phyloP scores from a whole-genome alignment of 1,284 basidiomycete genomes.

The Clitocybe nebularis region DNA sequence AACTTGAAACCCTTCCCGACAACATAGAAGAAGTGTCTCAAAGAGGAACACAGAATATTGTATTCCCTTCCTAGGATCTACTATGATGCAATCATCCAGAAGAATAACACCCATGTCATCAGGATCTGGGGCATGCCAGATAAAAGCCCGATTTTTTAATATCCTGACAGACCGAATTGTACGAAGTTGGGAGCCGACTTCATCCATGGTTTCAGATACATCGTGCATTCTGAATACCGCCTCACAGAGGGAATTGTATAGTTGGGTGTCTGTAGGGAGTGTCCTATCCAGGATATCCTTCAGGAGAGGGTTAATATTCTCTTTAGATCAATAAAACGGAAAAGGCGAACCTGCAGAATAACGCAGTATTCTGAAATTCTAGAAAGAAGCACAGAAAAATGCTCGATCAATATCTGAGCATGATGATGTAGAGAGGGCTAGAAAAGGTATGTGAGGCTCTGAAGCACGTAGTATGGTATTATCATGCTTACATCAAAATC shows the following conservation, averaged over 20 bases:
- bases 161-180: constrained; percentile 24
- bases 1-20: constrained; percentile 19
- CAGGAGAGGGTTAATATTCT: background rate
- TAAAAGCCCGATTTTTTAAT: constrained; percentile 24
- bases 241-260: constrained; percentile 29
- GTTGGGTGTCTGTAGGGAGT: constrained; percentile 20
- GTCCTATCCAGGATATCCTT: constrained; percentile 28
- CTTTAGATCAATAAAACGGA: background rate
- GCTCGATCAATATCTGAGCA: constrained; percentile 22
- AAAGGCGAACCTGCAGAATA: constrained; percentile 25
- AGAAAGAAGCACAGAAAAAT: constrained; percentile 27
- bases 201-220: constrained; percentile 28
- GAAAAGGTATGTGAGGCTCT: too few species aligned
- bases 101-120: constrained; percentile 27
- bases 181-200: constrained; percentile 31
- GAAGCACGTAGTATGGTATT: constrained; percentile 1
- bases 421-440: constrained; percentile 19
- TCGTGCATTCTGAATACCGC: constrained; percentile 25
- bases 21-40: constrained; percentile 31
- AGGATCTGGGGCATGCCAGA: constrained; percentile 24
- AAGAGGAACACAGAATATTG: constrained; percentile 31
- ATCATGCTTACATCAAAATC: constrained; percentile 17
- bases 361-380: constrained; percentile 27
- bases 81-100: constrained; percentile 28
- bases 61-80: constrained; percentile 19